These are phyloP conservation scores for Pneumocystis sp. DNA, from an alignment of 1,139 yeast genomes.

Conservation along the genomic window DNA sequence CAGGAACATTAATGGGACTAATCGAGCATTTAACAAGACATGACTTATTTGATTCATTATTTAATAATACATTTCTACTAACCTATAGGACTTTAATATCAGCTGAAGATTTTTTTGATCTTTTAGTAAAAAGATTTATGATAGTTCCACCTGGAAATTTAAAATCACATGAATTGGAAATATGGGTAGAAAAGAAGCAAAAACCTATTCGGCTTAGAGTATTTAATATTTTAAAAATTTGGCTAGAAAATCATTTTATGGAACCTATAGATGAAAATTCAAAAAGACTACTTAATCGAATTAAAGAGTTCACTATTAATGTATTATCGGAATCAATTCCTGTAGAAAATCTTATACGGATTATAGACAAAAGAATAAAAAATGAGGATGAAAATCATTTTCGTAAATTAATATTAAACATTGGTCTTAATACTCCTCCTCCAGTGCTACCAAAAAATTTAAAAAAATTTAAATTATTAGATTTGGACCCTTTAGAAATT, in stretches of 20 bases:
- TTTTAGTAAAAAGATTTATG: constrained; percentile 52
- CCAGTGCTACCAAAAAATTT: constrained; percentile 12
- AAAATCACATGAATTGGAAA: constrained; percentile 63
- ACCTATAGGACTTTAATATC: constrained; percentile 68
- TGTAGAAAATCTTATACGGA: constrained; percentile 12
- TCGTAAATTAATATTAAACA: constrained; percentile 2
- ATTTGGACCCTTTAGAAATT: constrained; percentile 58
- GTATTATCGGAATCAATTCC: constrained; percentile 18
- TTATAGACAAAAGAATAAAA: constrained; percentile 13
- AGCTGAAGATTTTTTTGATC: constrained; percentile 46
- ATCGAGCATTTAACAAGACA: constrained; percentile 77
- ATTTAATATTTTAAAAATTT: constrained; percentile 51
- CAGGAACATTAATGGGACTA: constrained; percentile 72
- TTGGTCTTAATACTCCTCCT: constrained; percentile 6
- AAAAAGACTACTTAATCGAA: constrained; percentile 16
- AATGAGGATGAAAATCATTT: constrained; percentile 10
- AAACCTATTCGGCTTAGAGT: constrained; percentile 51
- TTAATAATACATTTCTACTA: constrained; percentile 54
- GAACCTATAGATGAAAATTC: constrained; percentile 31
- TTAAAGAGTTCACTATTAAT: constrained; percentile 43
- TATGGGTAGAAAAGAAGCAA: constrained; percentile 66
- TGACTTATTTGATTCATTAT: constrained; percentile 48
- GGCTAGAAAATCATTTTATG: constrained; percentile 68
- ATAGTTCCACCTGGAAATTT: constrained; percentile 79
- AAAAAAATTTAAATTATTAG: constrained; percentile 29